Conservation (phyloP, 441 rosid genomes). For the Melastoma candidum region DNA sequence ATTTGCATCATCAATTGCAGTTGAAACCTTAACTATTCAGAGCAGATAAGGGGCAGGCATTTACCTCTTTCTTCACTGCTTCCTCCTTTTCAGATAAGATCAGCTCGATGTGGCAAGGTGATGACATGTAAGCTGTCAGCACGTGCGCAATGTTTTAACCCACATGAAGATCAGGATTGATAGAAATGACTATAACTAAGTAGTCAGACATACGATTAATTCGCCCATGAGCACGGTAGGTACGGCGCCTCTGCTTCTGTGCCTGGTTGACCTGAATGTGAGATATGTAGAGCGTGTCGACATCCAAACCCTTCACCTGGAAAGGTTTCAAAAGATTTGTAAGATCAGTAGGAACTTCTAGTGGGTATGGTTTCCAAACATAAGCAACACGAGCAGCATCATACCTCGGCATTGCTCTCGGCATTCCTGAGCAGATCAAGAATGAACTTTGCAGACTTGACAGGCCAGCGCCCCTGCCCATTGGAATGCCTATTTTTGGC, state of each 20-base stretch:
- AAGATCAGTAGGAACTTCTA: not conserved
- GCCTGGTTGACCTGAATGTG: slow-evolving; percentile 98
- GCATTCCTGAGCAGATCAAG: slow-evolving; percentile 87
- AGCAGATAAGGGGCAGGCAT: not conserved
- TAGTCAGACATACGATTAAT: slow-evolving; percentile 63
- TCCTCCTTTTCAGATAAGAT: slow-evolving; percentile 8
- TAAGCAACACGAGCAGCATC: not conserved
- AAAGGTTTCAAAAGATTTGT: slow-evolving; percentile 1
- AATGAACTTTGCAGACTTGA: slow-evolving; percentile 72
- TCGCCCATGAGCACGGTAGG: slow-evolving; percentile 93
- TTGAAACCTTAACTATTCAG: too few species aligned
- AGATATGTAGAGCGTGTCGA: slow-evolving; percentile 68
- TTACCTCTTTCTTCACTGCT: slow-evolving; percentile 5
- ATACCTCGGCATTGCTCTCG: slow-evolving; percentile 91
- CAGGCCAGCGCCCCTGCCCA: slow-evolving; percentile 97
- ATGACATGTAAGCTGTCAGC: slow-evolving; percentile 10
- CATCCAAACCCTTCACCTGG: slow-evolving; percentile 94
- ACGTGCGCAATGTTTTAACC: too few species aligned
- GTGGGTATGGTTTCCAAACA: too few species aligned
- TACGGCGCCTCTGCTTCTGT: slow-evolving; percentile 89
- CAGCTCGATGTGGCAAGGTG: slow-evolving; percentile 11
- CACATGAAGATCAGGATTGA: too few species aligned
- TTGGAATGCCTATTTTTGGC: slow-evolving; percentile 92
- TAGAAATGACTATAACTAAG: not conserved
- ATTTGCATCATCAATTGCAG: too few species aligned